Base-by-base conservation (phyloP, 257 asterid genomes). In the Linderniella brevidens region DNA sequence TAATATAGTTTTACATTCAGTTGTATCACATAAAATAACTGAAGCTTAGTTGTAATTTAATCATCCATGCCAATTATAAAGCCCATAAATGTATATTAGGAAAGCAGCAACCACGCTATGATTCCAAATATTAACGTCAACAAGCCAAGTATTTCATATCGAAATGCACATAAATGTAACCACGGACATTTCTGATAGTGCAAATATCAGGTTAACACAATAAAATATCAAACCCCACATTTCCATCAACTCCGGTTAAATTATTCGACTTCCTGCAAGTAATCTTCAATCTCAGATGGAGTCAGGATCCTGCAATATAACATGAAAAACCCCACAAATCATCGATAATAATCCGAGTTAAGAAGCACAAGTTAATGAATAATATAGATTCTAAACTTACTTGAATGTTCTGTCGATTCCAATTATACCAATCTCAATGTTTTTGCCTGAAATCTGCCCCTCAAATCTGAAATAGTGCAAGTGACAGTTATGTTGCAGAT, bases 391-490 rank as follows among this genome's bases (percentile, higher is more conserved):
- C 50, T 17, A 46, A 3, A 17, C 77, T 64, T 50, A 64, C 99
- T 57, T 85, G 67, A 90, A 90, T 54, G 60, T 62, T 66, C 58
- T 75, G 82, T 90, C 99, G 10, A 55, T 73, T 58, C 96, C 94
- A 65, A 90, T 85, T 50, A 90, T 81, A 12, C 96, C 99, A 60
- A 90, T 90, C 82, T 90, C 99, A 38, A 90, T 90, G 61, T 90
- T 90, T 59, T 85, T 85, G 67, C 94, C 70, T 14, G 99, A 81
- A 53, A 90, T 90, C 57, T 90, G 99, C 43, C 99, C 96, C 67
- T 90, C 99, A 59, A 90, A 90, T 57, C 99, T 90, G 85, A 19
- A 13, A 54, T 14, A 16, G 54, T 0, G 39, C 48, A 46, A 5
- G 19, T 46, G 40, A 54, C 1, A 11, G 13, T 48, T 17, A 57